Evolutionary conservation across 129 eudicot genomes (phyloP).

Genomic region (Escallonia rubra): DNA sequence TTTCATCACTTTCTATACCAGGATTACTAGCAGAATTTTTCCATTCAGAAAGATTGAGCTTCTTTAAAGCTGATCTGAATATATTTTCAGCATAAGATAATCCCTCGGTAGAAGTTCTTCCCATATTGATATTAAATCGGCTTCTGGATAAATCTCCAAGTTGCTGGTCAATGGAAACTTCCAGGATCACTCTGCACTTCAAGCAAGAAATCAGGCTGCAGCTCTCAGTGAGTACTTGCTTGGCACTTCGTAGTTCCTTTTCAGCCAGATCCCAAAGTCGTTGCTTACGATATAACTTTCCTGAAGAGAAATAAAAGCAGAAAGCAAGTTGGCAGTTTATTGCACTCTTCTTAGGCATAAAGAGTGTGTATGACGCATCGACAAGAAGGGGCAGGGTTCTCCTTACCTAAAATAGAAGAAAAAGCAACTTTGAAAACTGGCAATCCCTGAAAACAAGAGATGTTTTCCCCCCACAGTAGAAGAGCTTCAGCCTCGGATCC

Average conservation of each 20-base stretch:
- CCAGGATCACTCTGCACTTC: constrained; percentile 51
- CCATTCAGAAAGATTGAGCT: constrained; percentile 48
- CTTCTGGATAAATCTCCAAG: constrained; percentile 63
- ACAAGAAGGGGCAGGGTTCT: constrained; percentile 6
- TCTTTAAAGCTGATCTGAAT: constrained; percentile 46
- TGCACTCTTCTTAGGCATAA: constrained; percentile 4
- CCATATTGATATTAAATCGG: constrained; percentile 24
- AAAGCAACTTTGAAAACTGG: constrained; percentile 60
- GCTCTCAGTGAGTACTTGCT: constrained; percentile 37
- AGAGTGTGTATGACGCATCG: not conserved
- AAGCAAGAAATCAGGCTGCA: constrained; percentile 42
- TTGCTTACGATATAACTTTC: constrained; percentile 66
- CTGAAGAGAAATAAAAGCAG: constrained; percentile 27
- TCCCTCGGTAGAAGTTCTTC: constrained; percentile 19
- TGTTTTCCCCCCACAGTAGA: constrained; percentile 64
- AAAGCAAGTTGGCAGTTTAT: constrained; percentile 10
- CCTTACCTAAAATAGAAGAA: constrained; percentile 63
- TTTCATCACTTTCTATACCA: constrained; percentile 22
- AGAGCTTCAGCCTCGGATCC: constrained; percentile 80
- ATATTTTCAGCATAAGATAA: constrained; percentile 38
- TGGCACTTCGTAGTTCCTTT: constrained; percentile 63
- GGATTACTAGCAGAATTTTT: constrained; percentile 37
- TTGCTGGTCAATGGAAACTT: constrained; percentile 60
- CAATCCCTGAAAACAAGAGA: constrained; percentile 54
- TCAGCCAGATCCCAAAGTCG: constrained; percentile 58